These are phyloP conservation scores for Limtongozyma cylindracea DNA, from an alignment of 805 yeast species.

Conservation along the genomic window DNA sequence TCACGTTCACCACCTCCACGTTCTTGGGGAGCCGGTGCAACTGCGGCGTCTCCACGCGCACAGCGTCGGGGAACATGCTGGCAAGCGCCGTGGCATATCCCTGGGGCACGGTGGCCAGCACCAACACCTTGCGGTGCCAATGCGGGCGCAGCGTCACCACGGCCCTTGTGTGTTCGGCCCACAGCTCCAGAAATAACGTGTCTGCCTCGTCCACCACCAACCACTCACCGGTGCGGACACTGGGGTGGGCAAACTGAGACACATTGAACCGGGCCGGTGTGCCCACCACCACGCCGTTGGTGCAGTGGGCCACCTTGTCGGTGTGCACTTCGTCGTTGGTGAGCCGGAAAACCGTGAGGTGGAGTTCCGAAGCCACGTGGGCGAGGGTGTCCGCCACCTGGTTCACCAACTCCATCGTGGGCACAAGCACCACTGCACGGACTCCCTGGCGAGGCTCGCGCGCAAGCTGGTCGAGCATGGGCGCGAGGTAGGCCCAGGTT, in stretches of 20 bases:
- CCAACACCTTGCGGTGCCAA: slow-evolving; percentile 40
- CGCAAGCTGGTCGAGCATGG: slow-evolving; percentile 42
- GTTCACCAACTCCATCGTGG: slow-evolving; percentile 71
- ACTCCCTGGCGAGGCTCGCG: slow-evolving; percentile 24
- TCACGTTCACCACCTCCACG: slow-evolving; percentile 48
- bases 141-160: slow-evolving; percentile 24
- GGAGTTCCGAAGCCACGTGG: slow-evolving; percentile 6
- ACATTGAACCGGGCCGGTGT: slow-evolving; percentile 52
- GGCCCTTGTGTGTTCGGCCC: slow-evolving; percentile 35
- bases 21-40: slow-evolving; percentile 67
- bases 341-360: slow-evolving; percentile 4
- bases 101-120: slow-evolving; percentile 79
- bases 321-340: slow-evolving; percentile 5
- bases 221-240: no score
- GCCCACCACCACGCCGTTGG: slow-evolving; percentile 35
- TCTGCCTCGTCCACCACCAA: slow-evolving; percentile 94
- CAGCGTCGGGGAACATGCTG: slow-evolving; percentile 32
- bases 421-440: slow-evolving; percentile 55
- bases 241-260: slow-evolving; percentile 29
- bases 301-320: slow-evolving; percentile 7
- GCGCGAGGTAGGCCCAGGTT: slow-evolving; percentile 75
- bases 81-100: slow-evolving; percentile 40
- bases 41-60: slow-evolving; percentile 51
- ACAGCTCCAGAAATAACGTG: slow-evolving; percentile 64
- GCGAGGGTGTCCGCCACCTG: slow-evolving; percentile 43